A percentile compares a stretch with the other conserved stretches of the same genome.
These are phyloP conservation scores for Odontarrhena argentea DNA, from an alignment of 345 rosid species.

Conservation along the genomic window DNA sequence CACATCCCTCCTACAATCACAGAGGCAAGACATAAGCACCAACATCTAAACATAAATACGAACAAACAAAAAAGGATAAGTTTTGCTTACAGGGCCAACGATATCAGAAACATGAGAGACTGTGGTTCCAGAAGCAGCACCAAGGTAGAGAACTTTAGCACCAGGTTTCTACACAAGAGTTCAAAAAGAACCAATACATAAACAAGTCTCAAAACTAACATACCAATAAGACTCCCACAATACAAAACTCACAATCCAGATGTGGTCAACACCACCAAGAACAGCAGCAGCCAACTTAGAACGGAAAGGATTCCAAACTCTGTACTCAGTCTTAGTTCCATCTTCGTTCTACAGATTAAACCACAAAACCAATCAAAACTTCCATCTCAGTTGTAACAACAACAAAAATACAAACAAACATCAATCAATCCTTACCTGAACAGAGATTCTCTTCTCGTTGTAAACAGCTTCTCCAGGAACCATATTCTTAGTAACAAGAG, in stretches of 20 bases:
- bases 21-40: background rate
- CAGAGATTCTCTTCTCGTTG: slow-evolving; percentile 86
- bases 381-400: background rate
- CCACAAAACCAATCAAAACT: background rate
- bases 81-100: slow-evolving; percentile 85
- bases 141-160: slow-evolving; percentile 91
- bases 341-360: slow-evolving; percentile 67
- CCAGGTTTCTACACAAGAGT: slow-evolving; percentile 72
- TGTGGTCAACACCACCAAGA: slow-evolving; percentile 97
- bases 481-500: slow-evolving; percentile 84
- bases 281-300: slow-evolving; percentile 96
- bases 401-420: background rate
- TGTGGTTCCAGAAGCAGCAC: slow-evolving; percentile 99
- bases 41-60: background rate
- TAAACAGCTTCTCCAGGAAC: slow-evolving; percentile 96
- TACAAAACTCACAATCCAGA: slow-evolving; percentile 72
- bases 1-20: slow-evolving; percentile 67
- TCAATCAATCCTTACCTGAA: slow-evolving; percentile 54
- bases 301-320: slow-evolving; percentile 97
- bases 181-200: too few species aligned
- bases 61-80: background rate
- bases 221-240: background rate
- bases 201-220: too few species aligned
- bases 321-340: slow-evolving; percentile 87
- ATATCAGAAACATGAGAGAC: slow-evolving; percentile 97